Conservation (phyloP, 768 basidiomycete genomes). For the Lyophyllum shimeji region DNA sequence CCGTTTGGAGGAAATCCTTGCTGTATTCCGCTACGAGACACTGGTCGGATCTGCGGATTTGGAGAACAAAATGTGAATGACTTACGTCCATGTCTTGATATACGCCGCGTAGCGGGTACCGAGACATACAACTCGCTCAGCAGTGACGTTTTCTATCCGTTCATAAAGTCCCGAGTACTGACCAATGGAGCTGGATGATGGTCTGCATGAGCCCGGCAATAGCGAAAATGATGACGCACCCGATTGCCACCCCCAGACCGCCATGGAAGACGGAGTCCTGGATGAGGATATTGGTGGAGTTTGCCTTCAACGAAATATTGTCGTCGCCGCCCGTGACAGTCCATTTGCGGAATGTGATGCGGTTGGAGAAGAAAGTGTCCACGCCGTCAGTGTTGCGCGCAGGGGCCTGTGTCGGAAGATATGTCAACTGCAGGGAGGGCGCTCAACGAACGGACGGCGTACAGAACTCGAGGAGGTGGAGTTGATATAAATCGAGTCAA, state of each 20-base stretch:
- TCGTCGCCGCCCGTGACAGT: constrained; percentile 39
- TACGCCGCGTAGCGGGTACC: constrained; percentile 27
- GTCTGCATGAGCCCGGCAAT: not conserved
- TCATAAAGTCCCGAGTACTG: constrained; percentile 32
- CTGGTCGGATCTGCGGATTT: not conserved
- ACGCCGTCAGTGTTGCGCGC: constrained; percentile 37
- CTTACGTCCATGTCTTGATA: constrained; percentile 36
- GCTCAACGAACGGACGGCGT: not conserved
- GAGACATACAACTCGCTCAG: constrained; percentile 23
- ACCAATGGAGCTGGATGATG: constrained; percentile 24
- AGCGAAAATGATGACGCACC: constrained; percentile 13
- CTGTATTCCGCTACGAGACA: constrained; percentile 19
- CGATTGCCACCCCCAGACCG: constrained; percentile 40
- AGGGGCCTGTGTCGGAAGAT: constrained; percentile 16
- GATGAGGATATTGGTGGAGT: constrained; percentile 40
- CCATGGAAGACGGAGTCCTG: constrained; percentile 35
- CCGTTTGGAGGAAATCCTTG: constrained; percentile 33
- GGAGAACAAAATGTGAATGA: not conserved
- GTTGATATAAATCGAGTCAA: constrained; percentile 39
- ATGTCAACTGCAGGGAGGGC: not conserved
- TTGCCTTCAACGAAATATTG: constrained; percentile 38
- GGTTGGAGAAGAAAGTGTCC: constrained; percentile 36
- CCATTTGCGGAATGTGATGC: constrained; percentile 37
- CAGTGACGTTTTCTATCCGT: constrained; percentile 30
- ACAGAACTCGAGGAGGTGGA: constrained; percentile 33